A percentile compares a stretch with the other conserved stretches of the same genome.
phyloP scores from a whole-genome alignment of 2,329 filamentous ascomycete species.

The Botryotinia calthae region DNA sequence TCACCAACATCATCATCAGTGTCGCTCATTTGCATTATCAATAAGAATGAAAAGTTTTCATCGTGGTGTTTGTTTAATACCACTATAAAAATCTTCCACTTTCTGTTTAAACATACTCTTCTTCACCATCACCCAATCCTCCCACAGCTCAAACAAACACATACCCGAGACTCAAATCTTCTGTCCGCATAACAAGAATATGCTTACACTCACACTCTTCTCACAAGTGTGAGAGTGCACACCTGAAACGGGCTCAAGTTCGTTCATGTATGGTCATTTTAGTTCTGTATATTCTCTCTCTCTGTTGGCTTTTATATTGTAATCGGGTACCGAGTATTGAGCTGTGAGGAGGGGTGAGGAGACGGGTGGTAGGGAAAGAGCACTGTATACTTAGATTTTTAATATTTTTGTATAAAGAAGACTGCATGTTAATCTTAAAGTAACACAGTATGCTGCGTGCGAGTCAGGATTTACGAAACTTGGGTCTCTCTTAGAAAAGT shows the following conservation, averaged over 20 bases:
- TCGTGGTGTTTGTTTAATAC: no score
- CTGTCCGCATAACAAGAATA: not conserved
- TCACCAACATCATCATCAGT: not conserved
- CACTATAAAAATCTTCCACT: no score
- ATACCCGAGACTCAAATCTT: not conserved
- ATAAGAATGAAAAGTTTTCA: no score
- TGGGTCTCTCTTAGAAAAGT: fast-evolving
- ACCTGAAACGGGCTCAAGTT: not conserved
- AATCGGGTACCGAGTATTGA: not conserved
- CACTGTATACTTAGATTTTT: not conserved
- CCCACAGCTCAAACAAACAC: not conserved
- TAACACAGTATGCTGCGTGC: not conserved
- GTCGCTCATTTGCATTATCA: not conserved
- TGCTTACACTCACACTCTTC: not conserved
- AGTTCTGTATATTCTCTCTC: not conserved
- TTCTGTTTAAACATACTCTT: no score
- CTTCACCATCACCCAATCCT: not conserved
- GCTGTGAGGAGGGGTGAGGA: not conserved
- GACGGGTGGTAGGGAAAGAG: no score
- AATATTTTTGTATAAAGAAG: not conserved
- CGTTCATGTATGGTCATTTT: not conserved
- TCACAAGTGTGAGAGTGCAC: not conserved
- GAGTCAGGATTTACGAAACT: fast-evolving
- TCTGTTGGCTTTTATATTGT: not conserved
- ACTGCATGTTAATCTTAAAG: not conserved